Evolutionary conservation across 1,284 basidiomycete genomes (phyloP).

Genomic region (Tilletiopsis washingtonensis): DNA sequence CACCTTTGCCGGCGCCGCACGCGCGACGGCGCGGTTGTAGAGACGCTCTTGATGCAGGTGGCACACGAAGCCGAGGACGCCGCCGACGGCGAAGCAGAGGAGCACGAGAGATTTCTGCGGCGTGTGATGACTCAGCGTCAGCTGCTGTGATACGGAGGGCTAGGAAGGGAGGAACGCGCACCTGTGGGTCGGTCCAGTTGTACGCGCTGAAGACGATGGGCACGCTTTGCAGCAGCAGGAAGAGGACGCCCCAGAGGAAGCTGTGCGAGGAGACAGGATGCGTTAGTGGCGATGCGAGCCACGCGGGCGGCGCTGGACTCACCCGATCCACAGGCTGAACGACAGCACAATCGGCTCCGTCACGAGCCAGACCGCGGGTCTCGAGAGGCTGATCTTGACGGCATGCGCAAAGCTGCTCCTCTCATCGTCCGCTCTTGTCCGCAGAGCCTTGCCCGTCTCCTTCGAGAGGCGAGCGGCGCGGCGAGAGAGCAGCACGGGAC

Average conservation of each 20-base stretch:
- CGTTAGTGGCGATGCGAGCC: background rate
- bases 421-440: slow-evolving; percentile 46
- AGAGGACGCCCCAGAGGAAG: slow-evolving; percentile 25
- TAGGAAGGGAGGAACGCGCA: no score
- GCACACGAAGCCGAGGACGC: slow-evolving; percentile 59
- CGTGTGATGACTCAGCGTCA: no score
- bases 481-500: slow-evolving; percentile 50
- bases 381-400: slow-evolving; percentile 39
- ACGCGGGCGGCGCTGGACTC: background rate
- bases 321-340: slow-evolving; percentile 50
- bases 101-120: slow-evolving; percentile 24
- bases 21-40: slow-evolving; percentile 14
- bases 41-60: slow-evolving; percentile 51
- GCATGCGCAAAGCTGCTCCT: slow-evolving; percentile 31
- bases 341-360: slow-evolving; percentile 51
- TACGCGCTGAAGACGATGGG: slow-evolving; percentile 37
- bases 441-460: slow-evolving; percentile 46
- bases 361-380: slow-evolving; percentile 45
- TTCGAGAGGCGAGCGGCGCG: slow-evolving; percentile 47
- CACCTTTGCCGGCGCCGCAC: slow-evolving; percentile 18
- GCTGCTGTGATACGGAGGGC: no score
- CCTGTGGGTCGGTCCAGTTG: slow-evolving; percentile 27
- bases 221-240: slow-evolving; percentile 20
- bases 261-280: background rate
- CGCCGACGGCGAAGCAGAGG: slow-evolving; percentile 28